Conservation (phyloP, 1,284 basidiomycete genomes). For the Sparassis latifolia region DNA sequence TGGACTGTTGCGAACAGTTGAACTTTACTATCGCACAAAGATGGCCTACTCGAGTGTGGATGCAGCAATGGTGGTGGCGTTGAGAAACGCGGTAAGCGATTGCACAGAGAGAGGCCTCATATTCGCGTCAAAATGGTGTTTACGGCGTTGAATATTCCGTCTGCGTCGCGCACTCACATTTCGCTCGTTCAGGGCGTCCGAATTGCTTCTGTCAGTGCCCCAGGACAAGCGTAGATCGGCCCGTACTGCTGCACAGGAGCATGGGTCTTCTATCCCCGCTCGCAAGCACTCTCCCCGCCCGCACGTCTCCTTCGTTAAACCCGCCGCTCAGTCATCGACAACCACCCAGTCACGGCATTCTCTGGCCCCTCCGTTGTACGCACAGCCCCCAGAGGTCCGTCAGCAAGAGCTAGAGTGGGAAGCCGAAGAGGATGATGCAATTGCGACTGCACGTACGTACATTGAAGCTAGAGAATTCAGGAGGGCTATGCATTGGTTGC, state of each 20-base stretch:
- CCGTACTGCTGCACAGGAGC: constrained; percentile 14
- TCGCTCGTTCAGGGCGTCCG: constrained; percentile 48
- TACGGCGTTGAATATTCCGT: not conserved
- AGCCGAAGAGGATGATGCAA: constrained; percentile 57
- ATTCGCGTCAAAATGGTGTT: constrained; percentile 67
- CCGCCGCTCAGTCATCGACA: constrained; percentile 27
- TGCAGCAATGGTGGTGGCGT: not conserved
- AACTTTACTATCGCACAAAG: too few relatives aligned
- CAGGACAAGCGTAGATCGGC: constrained; percentile 30
- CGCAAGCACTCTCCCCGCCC: constrained; percentile 35
- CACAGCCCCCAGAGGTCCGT: constrained; percentile 13
- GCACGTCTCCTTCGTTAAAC: constrained; percentile 27
- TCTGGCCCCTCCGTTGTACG: constrained; percentile 19
- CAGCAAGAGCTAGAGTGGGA: constrained; percentile 43
- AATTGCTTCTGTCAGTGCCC: constrained; percentile 60
- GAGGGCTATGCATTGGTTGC: constrained; percentile 64
- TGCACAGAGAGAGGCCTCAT: constrained; percentile 27
- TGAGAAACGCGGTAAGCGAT: constrained; percentile 45
- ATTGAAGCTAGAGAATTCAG: constrained; percentile 79
- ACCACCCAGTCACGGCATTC: constrained; percentile 15
- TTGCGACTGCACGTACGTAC: constrained; percentile 70
- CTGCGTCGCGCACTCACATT: not conserved
- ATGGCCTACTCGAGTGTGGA: too few relatives aligned
- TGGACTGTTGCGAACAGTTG: too few relatives aligned
- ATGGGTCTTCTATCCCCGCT: constrained; percentile 42